These are phyloP conservation scores for Candida oleophila DNA, from an alignment of 805 yeast genomes.

Conservation along the genomic window DNA sequence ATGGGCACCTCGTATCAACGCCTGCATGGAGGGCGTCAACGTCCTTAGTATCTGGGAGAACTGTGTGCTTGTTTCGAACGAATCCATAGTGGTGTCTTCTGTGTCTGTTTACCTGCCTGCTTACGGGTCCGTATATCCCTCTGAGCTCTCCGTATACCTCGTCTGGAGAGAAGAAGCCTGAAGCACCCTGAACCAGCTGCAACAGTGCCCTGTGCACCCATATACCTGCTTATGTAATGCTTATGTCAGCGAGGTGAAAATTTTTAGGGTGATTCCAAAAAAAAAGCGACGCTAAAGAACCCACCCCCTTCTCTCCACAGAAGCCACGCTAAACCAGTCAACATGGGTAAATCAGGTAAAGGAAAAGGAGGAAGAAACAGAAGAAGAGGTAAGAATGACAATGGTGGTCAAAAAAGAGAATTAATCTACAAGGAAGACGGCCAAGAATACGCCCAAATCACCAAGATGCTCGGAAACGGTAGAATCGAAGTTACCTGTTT, in stretches of 20 bases:
- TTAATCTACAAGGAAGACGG: conserved; percentile 89
- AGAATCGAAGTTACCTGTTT: conserved; percentile 94
- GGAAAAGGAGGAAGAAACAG: conserved; percentile 92
- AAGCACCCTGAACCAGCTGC: no score
- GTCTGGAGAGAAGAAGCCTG: no score
- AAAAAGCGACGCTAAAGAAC: background rate
- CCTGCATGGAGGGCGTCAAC: conserved; percentile 61
- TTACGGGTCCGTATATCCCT: no score
- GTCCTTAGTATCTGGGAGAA: conserved; percentile 64
- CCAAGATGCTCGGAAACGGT: conserved; percentile 98
- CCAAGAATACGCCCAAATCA: conserved; percentile 97
- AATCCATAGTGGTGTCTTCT: conserved; percentile 56
- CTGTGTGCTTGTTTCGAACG: conserved; percentile 81
- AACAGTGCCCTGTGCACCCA: background rate
- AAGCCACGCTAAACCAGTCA: conserved; percentile 12
- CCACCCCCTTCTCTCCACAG: conserved; percentile 1
- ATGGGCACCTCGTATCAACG: conserved; percentile 50
- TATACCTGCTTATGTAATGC: background rate
- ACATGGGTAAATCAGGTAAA: conserved; percentile 74
- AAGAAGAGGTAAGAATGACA: conserved; percentile 97
- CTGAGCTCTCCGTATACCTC: no score
- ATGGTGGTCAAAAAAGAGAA: conserved; percentile 90
- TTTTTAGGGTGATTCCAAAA: background rate
- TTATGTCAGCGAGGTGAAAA: conserved; percentile 1
- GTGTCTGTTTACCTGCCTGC: background rate